Base-by-base conservation (phyloP, 2,329 filamentous ascomycete genomes). In the Talaromyces sp. region DNA sequence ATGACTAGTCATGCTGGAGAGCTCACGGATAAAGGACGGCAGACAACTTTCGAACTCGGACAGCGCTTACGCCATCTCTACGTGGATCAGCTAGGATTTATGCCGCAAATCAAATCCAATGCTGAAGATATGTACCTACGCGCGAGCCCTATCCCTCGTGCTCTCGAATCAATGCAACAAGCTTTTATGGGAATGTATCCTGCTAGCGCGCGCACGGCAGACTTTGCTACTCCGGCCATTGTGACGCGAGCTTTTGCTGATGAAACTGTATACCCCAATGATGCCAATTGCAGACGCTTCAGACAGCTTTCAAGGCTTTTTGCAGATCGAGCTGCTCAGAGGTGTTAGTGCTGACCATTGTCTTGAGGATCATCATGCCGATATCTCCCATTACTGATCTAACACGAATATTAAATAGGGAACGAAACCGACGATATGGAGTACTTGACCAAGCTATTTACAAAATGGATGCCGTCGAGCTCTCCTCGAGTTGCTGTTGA, bases 191-290 rank as follows among this genome's bases (percentile, higher is more conserved):
- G 90, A 31, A 84, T 95, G 73, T 95, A 94, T 73, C 91, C 91
- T 0, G 69, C 81, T 13, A 77, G 76, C 31, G 76, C 80, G 43
- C 79, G 85, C 61, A 80, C 83, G 0, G 76, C 78, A 24, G 74
- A 80, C 62, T 86, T 91, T 67, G 83, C 85, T 0, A 81, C 86
- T 0, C 86, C 89, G 0, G 87, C 87, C 6, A 89, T 93, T 68
- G 79, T 92, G 60, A 85, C 84, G 10, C 84, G 90, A 45, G 81
- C 85, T 3, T 83, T 85, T 4, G 83, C 83, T 52, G 89, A 93
- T 71, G 91, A 95, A 80, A 94, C 90, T 0, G 83, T 94, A 0
- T 92, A 89, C 74, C 91, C 91, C 22, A 95, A 94, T 75, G 90
- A 92, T 70, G 81, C 83, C 66, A 88, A 86, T 72, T 95, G 91